Percentiles rank a stretch among this genome's conserved stretches.
Evolutionary conservation across 2,329 filamentous ascomycete species (phyloP).

Genomic region (Grosmannia serpens): DNA sequence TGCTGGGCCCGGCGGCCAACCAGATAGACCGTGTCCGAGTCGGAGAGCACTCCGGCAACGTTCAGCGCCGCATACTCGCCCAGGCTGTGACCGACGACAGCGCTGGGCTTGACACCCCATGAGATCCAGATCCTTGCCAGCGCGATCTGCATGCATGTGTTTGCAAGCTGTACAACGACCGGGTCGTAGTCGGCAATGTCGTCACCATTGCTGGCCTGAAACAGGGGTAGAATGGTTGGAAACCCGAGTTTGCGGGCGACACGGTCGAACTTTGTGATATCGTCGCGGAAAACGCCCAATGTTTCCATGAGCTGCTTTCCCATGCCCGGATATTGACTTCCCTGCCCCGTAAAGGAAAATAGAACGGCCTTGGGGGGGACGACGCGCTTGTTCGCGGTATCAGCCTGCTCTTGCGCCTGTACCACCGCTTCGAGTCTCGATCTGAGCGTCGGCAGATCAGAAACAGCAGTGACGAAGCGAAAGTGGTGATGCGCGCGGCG

Average conservation of each 20-base stretch:
- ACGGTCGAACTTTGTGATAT: background rate
- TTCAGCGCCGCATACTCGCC: slow-evolving; percentile 53
- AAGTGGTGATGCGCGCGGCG: slow-evolving; percentile 49
- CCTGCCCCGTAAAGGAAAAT: background rate
- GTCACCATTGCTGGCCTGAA: background rate
- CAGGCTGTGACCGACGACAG: slow-evolving; percentile 40
- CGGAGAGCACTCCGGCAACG: slow-evolving; percentile 52
- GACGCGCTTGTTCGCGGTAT: background rate
- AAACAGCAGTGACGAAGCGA: slow-evolving; percentile 29
- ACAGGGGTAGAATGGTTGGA: slow-evolving; percentile 42
- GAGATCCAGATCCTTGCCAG: slow-evolving; percentile 30
- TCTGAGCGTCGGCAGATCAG: too few relatives aligned
- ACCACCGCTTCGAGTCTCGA: too few relatives aligned
- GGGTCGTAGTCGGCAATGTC: slow-evolving; percentile 27
- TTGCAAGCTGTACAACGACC: slow-evolving; percentile 23
- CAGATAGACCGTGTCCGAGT: slow-evolving; percentile 48
- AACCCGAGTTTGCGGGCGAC: slow-evolving; percentile 17
- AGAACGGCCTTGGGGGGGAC: background rate
- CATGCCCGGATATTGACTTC: background rate
- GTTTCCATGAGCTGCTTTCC: background rate
- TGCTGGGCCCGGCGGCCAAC: slow-evolving; percentile 45
- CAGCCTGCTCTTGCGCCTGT: slow-evolving; percentile 22
- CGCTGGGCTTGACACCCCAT: slow-evolving; percentile 29
- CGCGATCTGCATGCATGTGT: slow-evolving; percentile 27
- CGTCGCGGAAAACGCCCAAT: background rate